These are phyloP conservation scores for Chrysophaeum taylorii DNA, from an alignment of 352 stramenopile species.

Conservation along the genomic window DNA sequence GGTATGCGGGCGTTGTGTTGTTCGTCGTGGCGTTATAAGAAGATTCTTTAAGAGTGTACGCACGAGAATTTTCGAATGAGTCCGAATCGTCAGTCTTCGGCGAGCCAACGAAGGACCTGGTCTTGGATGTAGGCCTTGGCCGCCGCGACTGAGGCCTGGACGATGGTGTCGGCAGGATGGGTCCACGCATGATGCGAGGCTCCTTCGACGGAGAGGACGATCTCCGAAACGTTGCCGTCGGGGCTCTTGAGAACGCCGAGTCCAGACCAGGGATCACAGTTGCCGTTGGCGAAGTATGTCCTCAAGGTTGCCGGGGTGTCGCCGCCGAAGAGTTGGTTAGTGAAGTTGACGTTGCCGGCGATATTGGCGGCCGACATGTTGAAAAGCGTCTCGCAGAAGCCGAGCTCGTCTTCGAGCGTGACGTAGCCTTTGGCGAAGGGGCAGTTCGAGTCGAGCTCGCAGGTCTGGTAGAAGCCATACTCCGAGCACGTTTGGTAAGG, in stretches of 20 bases:
- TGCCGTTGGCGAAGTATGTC: constrained; percentile 60
- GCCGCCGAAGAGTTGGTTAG: constrained; percentile 51
- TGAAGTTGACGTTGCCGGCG: constrained; percentile 40
- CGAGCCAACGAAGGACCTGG: not conserved
- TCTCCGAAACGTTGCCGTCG: constrained; percentile 21
- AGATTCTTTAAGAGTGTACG: too few species aligned
- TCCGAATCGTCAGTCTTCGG: not conserved
- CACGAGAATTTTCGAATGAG: too few species aligned
- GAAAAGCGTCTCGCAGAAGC: constrained; percentile 47
- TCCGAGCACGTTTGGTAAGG: constrained; percentile 68
- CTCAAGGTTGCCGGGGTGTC: constrained; percentile 22
- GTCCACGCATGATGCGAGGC: constrained; percentile 68
- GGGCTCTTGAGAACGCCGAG: constrained; percentile 34
- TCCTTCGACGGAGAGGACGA: constrained; percentile 38
- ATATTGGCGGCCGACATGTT: constrained; percentile 41
- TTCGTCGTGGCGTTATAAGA: too few species aligned
- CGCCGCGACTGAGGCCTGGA: not conserved
- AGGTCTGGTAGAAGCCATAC: constrained; percentile 72
- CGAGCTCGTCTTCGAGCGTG: constrained; percentile 47
- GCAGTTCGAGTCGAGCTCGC: constrained; percentile 45
- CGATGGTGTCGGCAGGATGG: constrained; percentile 29
- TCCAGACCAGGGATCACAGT: constrained; percentile 61
- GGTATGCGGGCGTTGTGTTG: too few species aligned
- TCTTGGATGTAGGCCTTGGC: not conserved
- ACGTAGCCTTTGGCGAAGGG: constrained; percentile 55